A percentile compares a stretch with the other conserved stretches of the same genome.
phyloP scores from a whole-genome alignment of 805 yeast species.

The Metschnikowia lochheadii region DNA sequence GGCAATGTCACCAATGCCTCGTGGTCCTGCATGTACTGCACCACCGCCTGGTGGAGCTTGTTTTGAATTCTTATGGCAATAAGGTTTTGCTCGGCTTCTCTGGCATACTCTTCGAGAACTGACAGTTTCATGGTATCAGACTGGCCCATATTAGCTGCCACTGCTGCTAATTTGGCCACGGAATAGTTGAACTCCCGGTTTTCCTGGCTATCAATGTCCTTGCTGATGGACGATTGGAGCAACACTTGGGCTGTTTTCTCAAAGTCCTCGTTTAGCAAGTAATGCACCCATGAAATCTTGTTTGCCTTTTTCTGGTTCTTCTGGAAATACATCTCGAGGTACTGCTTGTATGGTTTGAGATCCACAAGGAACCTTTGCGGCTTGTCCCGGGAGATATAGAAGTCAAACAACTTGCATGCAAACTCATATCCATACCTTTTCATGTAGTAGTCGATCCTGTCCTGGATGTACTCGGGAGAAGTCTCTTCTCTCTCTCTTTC shows the following conservation, averaged over 20 bases:
- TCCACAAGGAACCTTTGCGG: conserved; percentile 51
- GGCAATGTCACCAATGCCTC: conserved; percentile 24
- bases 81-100: conserved; percentile 47
- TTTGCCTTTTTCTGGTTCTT: conserved; percentile 40
- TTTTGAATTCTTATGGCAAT: conserved; percentile 49
- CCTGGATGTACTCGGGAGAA: conserved; percentile 17
- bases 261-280: conserved; percentile 51
- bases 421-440: conserved; percentile 62
- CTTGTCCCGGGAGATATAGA: conserved; percentile 51
- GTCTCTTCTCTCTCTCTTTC: conserved; percentile 29
- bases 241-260: conserved; percentile 48
- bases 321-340: conserved; percentile 50
- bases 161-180: conserved; percentile 63
- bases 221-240: conserved; percentile 32
- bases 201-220: conserved; percentile 37
- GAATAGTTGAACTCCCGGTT: conserved; percentile 58
- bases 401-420: conserved; percentile 59
- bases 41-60: conserved; percentile 21
- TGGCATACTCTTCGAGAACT: conserved; percentile 12
- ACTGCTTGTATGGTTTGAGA: conserved; percentile 49
- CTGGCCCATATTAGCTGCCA: conserved; percentile 35
- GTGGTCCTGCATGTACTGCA: conserved; percentile 24
- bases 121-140: neutral
- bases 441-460: conserved; percentile 48
- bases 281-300: conserved; percentile 68